phyloP scores from a whole-genome alignment of 192 early-diverging fungal species.

The Mortierella alpina region DNA sequence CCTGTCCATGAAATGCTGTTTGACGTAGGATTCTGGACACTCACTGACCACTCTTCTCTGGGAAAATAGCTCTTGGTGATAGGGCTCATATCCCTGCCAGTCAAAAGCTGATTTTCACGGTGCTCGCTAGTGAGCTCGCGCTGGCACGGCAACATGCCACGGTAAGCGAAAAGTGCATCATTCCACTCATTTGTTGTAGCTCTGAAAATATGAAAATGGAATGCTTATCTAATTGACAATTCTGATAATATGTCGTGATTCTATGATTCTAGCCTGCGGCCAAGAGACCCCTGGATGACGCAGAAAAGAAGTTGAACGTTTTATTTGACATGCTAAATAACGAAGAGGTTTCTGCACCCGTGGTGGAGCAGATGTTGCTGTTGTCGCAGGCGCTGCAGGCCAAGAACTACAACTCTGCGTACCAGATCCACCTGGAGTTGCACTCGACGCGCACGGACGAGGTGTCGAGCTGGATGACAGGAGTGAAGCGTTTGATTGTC shows the following conservation, averaged over 20 bases:
- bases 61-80: slow-evolving; percentile 65
- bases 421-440: slow-evolving; percentile 49
- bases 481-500: slow-evolving; percentile 51
- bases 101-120: slow-evolving; percentile 71
- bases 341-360: slow-evolving; percentile 70
- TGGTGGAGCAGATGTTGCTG: slow-evolving; percentile 70
- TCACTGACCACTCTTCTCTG: background rate
- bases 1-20: background rate
- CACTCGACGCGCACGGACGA: slow-evolving; percentile 51
- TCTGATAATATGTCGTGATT: background rate
- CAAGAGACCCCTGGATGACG: slow-evolving; percentile 83
- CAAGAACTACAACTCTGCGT: slow-evolving; percentile 55
- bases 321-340: slow-evolving; percentile 92
- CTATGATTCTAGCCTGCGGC: slow-evolving; percentile 66
- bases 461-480: slow-evolving; percentile 53
- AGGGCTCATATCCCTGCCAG: slow-evolving; percentile 82
- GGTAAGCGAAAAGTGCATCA: slow-evolving; percentile 34
- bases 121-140: slow-evolving; percentile 64
- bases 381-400: slow-evolving; percentile 66
- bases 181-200: background rate
- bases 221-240: background rate
- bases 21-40: background rate
- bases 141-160: slow-evolving; percentile 60
- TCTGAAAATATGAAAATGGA: background rate
- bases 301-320: slow-evolving; percentile 81